phyloP scores from a whole-genome alignment of 2,329 filamentous ascomycete genomes.

The Colletotrichum gloeosporioides region DNA sequence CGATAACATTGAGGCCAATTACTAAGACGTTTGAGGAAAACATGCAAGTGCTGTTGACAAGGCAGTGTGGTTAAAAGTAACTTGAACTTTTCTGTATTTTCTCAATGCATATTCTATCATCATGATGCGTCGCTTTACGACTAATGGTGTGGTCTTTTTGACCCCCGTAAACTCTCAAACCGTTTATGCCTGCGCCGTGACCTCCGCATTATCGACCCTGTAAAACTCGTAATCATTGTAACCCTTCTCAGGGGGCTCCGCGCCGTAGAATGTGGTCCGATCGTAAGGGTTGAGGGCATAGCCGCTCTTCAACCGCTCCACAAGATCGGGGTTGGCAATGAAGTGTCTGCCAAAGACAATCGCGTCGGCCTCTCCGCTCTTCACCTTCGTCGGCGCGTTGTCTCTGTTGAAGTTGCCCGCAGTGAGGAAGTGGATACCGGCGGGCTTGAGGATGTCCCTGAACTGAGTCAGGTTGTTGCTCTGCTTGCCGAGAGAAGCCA shows the following conservation, averaged over 20 bases:
- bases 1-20: fast-evolving
- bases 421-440: constrained; percentile 51
- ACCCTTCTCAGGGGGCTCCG: constrained; percentile 29
- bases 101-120: background rate
- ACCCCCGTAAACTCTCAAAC: background rate
- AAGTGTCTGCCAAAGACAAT: constrained; percentile 40
- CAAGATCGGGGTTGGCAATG: constrained; percentile 33
- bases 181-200: background rate
- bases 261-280: constrained; percentile 33
- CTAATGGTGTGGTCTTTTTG: background rate
- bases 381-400: constrained; percentile 43
- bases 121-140: background rate
- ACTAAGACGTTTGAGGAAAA: background rate
- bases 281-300: constrained; percentile 28
- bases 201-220: constrained; percentile 10
- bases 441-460: constrained; percentile 41
- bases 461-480: constrained; percentile 43
- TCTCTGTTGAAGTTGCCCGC: constrained; percentile 50
- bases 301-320: constrained; percentile 27
- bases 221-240: constrained; percentile 44
- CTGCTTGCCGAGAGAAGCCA: constrained; percentile 39
- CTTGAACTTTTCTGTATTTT: background rate
- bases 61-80: background rate
- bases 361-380: constrained; percentile 28
- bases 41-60: fast-evolving